Conservation (phyloP, 2,329 filamentous ascomycete genomes). For the Colletotrichum acutatum region DNA sequence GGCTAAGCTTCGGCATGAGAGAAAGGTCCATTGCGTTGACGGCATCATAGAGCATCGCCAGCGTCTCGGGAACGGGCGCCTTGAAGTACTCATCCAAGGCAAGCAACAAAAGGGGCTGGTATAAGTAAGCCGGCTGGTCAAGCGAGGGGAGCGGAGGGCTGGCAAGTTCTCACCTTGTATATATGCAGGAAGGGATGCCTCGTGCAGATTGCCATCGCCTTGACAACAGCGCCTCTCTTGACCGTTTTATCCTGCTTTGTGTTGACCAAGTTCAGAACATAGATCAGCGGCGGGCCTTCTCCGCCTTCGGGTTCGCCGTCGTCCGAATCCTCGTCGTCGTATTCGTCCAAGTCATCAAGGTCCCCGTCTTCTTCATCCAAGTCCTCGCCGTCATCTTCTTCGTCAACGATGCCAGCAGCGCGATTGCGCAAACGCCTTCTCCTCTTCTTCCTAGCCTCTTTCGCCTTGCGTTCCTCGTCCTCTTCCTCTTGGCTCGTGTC, state of each 20-base stretch:
- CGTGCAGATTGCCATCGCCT: slow-evolving; percentile 99
- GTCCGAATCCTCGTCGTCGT: slow-evolving; percentile 63
- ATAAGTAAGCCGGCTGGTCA: neutral
- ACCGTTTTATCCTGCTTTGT: slow-evolving; percentile 96
- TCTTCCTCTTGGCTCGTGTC: slow-evolving; percentile 88
- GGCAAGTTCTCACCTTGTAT: slow-evolving; percentile 77
- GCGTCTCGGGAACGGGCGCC: slow-evolving; percentile 85
- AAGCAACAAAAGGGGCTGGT: slow-evolving; percentile 84
- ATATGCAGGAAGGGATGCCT: slow-evolving; percentile 98
- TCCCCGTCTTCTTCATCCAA: slow-evolving; percentile 53
- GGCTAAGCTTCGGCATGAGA: slow-evolving; percentile 85
- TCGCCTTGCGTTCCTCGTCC: slow-evolving; percentile 73
- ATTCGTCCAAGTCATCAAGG: slow-evolving; percentile 56
- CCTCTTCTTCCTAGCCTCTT: slow-evolving; percentile 61
- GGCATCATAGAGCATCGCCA: slow-evolving; percentile 88
- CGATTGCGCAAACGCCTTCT: slow-evolving; percentile 64
- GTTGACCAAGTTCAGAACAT: slow-evolving; percentile 97
- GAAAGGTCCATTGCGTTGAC: slow-evolving; percentile 98
- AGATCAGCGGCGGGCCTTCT: slow-evolving; percentile 92
- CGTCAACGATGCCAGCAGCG: slow-evolving; percentile 59
- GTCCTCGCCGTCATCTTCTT: slow-evolving; percentile 63
- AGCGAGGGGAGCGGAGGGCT: neutral
- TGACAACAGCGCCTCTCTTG: slow-evolving; percentile 93
- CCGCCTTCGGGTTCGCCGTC: slow-evolving; percentile 75
- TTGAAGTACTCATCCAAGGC: slow-evolving; percentile 98